A percentile compares a stretch with the other conserved stretches of the same genome.
phyloP scores from a whole-genome alignment of 73 alveolate species.

The Urostyla sp. region DNA sequence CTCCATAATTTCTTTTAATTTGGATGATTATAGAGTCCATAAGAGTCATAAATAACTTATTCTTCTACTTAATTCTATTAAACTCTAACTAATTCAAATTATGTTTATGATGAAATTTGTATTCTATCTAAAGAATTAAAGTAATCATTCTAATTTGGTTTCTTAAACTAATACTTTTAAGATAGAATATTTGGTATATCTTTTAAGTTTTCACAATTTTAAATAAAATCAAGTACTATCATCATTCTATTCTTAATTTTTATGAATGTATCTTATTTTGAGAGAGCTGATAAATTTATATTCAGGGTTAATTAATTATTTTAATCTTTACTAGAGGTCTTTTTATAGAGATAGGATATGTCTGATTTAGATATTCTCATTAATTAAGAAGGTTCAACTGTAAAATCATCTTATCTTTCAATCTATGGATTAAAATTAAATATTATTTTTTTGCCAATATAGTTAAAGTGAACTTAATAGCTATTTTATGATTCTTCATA shows the following conservation, averaged over 20 bases:
- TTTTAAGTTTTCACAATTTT: slow-evolving; percentile 20
- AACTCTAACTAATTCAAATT: slow-evolving; percentile 40
- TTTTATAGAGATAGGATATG: not conserved
- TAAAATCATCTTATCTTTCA: slow-evolving; percentile 36
- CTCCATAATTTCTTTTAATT: slow-evolving; percentile 9
- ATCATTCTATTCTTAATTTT: slow-evolving; percentile 25
- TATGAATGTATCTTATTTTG: slow-evolving; percentile 22
- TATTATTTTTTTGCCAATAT: not conserved
- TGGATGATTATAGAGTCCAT: slow-evolving; percentile 33
- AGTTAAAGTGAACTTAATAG: slow-evolving; percentile 12
- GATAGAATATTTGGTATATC: slow-evolving; percentile 44
- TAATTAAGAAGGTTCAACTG: slow-evolving; percentile 12
- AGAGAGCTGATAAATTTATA: too few relatives aligned
- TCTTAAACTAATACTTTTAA: slow-evolving; percentile 16
- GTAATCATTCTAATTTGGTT: not conserved
- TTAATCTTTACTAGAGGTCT: not conserved
- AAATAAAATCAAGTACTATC: slow-evolving; percentile 17
- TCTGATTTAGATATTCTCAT: slow-evolving; percentile 44
- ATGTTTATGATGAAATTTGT: not conserved
- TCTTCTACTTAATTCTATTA: not conserved
- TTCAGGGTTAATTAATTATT: not conserved
- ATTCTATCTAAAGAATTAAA: slow-evolving; percentile 40
- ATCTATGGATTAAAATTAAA: slow-evolving; percentile 1
- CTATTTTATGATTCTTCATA: slow-evolving; percentile 4
- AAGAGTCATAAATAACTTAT: not conserved